phyloP scores from a whole-genome alignment of 495 filamentous ascomycete species.

The Venustampulla echinocandica region DNA sequence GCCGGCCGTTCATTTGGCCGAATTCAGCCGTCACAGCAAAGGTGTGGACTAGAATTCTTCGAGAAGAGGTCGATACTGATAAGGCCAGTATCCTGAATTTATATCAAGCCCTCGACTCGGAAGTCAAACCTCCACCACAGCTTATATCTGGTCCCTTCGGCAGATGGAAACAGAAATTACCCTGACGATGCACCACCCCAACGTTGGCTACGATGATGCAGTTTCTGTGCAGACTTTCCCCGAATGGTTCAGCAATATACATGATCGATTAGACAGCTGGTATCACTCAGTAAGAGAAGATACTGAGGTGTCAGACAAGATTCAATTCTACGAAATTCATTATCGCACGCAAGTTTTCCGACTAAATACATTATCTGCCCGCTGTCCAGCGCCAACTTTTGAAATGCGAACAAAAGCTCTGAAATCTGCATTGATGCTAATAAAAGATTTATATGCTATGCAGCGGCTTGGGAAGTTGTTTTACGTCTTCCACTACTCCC shows the following conservation, averaged over 20 bases:
- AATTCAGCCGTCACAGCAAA: neutral
- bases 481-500: neutral
- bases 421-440: neutral
- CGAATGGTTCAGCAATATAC: neutral
- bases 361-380: neutral
- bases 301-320: neutral
- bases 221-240: neutral
- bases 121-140: neutral
- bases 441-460: neutral
- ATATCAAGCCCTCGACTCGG: too few species aligned
- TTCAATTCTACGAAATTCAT: neutral
- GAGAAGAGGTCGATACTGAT: neutral
- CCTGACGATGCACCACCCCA: neutral
- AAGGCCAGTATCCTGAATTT: neutral
- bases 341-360: neutral
- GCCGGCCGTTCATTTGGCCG: neutral
- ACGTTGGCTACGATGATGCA: neutral
- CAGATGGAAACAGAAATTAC: neutral
- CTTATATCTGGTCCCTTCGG: neutral
- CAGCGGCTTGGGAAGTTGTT: neutral
- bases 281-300: neutral
- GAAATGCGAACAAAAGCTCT: neutral
- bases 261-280: neutral
- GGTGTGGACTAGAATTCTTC: too few species aligned
- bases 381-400: neutral